Percentiles rank a stretch among this genome's conserved stretches.
These are phyloP conservation scores for Rosa chinensis DNA, from an alignment of 306 rosid species.

Conservation along the genomic window DNA sequence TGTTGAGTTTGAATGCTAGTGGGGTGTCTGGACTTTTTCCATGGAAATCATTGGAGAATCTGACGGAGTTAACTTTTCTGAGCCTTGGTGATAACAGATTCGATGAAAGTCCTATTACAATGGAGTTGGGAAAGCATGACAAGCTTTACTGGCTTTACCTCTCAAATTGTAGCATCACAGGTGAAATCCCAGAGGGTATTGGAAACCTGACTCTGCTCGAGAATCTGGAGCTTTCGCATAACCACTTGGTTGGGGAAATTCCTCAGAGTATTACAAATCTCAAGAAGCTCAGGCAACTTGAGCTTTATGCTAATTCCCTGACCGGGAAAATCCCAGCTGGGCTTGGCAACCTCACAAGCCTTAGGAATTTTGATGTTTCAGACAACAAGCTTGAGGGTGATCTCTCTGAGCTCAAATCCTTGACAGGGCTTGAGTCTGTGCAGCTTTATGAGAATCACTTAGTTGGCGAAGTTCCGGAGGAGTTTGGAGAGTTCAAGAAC, in stretches of 20 bases:
- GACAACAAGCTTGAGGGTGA: constrained; percentile 63
- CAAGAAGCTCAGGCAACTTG: constrained; percentile 53
- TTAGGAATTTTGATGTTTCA: constrained; percentile 56
- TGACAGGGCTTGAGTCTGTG: constrained; percentile 51
- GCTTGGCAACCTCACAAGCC: constrained; percentile 65
- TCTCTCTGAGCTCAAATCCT: constrained; percentile 55
- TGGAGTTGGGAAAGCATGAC: constrained; percentile 55
- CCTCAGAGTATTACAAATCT: constrained; percentile 62
- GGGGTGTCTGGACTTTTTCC: constrained; percentile 78
- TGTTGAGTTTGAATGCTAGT: constrained; percentile 53
- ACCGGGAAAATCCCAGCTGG: constrained; percentile 62
- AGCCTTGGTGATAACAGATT: constrained; percentile 77
- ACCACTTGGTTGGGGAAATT: constrained; percentile 55
- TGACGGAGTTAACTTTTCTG: constrained; percentile 49
- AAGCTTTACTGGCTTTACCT: constrained; percentile 78
- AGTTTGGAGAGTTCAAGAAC: constrained; percentile 57
- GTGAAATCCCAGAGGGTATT: constrained; percentile 56
- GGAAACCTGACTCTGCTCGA: constrained; percentile 67
- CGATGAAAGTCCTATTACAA: constrained; percentile 46
- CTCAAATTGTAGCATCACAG: constrained; percentile 61
- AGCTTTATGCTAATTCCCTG: constrained; percentile 55
- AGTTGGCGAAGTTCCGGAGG: constrained; percentile 60
- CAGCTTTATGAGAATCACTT: constrained; percentile 61
- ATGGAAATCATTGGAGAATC: constrained; percentile 73
- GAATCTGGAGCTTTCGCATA: constrained; percentile 68